Base-by-base conservation (phyloP, 148 eudicot species). In the Chenopodium quinoa region DNA sequence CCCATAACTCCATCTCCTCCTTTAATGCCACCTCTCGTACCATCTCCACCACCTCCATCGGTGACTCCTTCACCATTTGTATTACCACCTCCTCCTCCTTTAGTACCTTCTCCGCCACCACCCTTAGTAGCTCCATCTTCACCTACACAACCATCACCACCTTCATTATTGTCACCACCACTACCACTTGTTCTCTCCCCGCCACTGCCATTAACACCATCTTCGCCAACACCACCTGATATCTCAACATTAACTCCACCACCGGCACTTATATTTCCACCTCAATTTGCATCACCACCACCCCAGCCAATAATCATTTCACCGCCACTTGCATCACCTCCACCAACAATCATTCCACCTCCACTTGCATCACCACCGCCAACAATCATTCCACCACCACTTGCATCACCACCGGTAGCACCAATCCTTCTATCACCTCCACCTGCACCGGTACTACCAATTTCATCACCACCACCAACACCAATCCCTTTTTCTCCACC, bases 181-280 rank as follows among this genome's bases (percentile, higher is more conserved):
- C 63, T 62, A 1, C 47, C 68, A 63, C 4, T 48, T 25, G 1
- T 17, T 11, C 6, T 19, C 7, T 34, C 82, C 23, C 58, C 84
- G 4, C 79, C 85, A 48, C 79, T 69, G 3, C 40, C 82, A 62
- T 60, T 62, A 73, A 60, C 58, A 11, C 60, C 71, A 72, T 6
- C 29, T 11, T 73, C 75, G 34, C 82, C 85, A 34, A 78, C 85
- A 50, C 71, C 85, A 22, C 85, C 85, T 6, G 27, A 52, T 68
- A 32, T 27, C 32, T 27, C 62, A 56, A 50, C 25, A 13, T 23
- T 73, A 8, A 79, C 37, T 2, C 37, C 80, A 8, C 76, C 82
- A 19, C 83, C 73, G 2, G 22, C 71, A 29, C 85, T 82, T 40
- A 1, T 66, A 44, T 7, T 60, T 22, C 16, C 82, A 9, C 77